Base-by-base conservation (phyloP, 1,284 basidiomycete genomes). In the Boletus semigastroideus region DNA sequence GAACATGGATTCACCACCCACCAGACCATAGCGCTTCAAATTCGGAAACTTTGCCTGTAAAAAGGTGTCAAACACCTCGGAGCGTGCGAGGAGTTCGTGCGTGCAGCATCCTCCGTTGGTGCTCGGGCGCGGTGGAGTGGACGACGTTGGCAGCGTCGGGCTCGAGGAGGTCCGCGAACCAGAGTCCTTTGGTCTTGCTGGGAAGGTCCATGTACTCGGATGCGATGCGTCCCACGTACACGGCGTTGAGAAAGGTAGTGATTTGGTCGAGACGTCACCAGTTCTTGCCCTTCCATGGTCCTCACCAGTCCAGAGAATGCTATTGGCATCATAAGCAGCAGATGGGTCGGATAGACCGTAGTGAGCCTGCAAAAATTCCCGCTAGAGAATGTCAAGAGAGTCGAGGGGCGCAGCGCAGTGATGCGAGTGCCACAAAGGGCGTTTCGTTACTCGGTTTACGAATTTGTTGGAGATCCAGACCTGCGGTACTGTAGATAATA, bases 141-240 rank as follows among this genome's bases (percentile, higher is more conserved):
- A 40, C 40, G 13, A 36, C 46, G 12, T 49, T 43, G 17, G 75
- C 71, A 20, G 73, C 55, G 28, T 72, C 73, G 45, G 84, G 84
- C 68, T 95, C 92, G 12, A 95, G 77, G 16, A 90, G 74, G 62
- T 90, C 86, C 2, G 90, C 86, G 71, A 94, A 93, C 90, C 91
- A 94, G 8, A 89, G 74, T 1, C 89, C 77, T 69, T 92, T 89
- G 0, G 82, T 84, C 72, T 90, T 90, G 46, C 79, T 84, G 0
- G 86, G 86, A 8, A 88, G 87, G 67, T 92, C 88, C 88, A 91
- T 92, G 62, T 88, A 94, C 78, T 95, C 92, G 65, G 93, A 92
- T 1, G 89, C 92, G 59, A 95, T 88, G 25, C 82, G 81, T 5
- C 86, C 89, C 30, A 91, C 87, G 63, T 95, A 94, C 1, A 89